These are phyloP conservation scores for Colletotrichum destructivum DNA, from an alignment of 2,329 filamentous ascomycete species.

Conservation along the genomic window DNA sequence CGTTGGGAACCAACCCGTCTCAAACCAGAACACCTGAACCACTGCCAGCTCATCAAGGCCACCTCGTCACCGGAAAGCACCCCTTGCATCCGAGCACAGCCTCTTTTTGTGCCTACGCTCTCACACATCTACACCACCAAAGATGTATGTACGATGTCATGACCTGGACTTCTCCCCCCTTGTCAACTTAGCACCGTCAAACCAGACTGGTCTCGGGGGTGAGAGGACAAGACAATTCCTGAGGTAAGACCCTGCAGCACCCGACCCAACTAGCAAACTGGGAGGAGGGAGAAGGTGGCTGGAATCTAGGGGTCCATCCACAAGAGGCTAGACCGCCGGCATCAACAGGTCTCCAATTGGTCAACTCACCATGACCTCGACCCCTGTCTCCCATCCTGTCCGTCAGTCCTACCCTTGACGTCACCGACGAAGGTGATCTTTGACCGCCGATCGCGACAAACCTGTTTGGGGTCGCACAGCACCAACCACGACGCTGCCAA, in stretches of 20 bases:
- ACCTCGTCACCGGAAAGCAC: conserved; percentile 3
- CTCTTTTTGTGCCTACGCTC: not conserved
- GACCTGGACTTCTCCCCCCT: not conserved
- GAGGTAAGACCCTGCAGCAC: conserved; percentile 34
- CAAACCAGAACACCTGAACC: not conserved
- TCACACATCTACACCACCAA: not conserved
- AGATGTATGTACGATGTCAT: conserved; percentile 34
- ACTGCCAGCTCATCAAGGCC: not conserved
- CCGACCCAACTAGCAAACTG: not conserved
- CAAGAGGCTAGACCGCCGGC: conserved; percentile 17
- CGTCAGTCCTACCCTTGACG: conserved; percentile 25
- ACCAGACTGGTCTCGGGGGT: not conserved
- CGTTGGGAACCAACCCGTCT: conserved; percentile 3
- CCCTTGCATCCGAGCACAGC: conserved; percentile 33
- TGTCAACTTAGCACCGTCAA: conserved; percentile 4
- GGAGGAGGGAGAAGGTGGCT: too few species aligned
- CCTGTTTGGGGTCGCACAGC: conserved; percentile 36
- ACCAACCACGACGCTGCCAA: conserved; percentile 6
- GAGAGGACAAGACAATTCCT: conserved; percentile 22
- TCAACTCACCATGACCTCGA: not conserved
- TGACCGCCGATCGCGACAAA: conserved; percentile 36
- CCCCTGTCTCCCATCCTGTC: conserved; percentile 1
- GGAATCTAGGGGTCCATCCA: conserved; percentile 41
- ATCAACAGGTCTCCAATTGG: conserved; percentile 22
- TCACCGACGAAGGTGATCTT: conserved; percentile 35